These are phyloP conservation scores for Forsythia suspensa DNA, from an alignment of 257 asterid genomes.

Conservation along the genomic window DNA sequence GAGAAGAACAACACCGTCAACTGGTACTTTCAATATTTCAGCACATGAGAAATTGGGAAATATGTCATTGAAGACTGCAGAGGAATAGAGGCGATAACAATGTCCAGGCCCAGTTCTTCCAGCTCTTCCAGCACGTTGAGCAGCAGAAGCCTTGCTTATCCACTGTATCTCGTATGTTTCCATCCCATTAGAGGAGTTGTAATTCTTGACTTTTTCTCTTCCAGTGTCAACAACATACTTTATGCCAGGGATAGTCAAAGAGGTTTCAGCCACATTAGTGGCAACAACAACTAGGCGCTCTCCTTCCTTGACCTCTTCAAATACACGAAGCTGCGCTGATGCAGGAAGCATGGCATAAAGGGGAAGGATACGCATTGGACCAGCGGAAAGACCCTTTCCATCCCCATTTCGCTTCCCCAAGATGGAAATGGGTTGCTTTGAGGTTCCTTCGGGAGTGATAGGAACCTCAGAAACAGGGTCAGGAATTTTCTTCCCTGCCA, in stretches of 20 bases:
- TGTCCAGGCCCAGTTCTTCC: constrained; percentile 99
- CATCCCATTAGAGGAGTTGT: constrained; percentile 78
- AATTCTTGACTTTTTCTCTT: constrained; percentile 81
- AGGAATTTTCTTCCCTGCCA: constrained; percentile 43
- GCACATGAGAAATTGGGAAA: constrained; percentile 74
- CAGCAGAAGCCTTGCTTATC: constrained; percentile 97
- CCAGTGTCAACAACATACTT: constrained; percentile 96
- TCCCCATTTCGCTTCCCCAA: constrained; percentile 23
- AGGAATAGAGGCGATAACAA: constrained; percentile 90
- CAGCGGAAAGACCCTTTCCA: constrained; percentile 33
- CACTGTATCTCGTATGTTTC: constrained; percentile 83
- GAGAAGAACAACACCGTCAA: constrained; percentile 94
- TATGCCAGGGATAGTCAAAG: constrained; percentile 95
- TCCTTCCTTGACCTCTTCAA: constrained; percentile 70
- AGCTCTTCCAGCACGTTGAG: constrained; percentile 97
- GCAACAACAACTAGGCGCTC: constrained; percentile 90
- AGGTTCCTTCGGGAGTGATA: constrained; percentile 31
- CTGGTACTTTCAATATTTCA: constrained; percentile 85
- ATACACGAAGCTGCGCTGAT: constrained; percentile 85
- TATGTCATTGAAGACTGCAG: constrained; percentile 72
- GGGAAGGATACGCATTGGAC: constrained; percentile 69
- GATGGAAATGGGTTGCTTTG: constrained; percentile 25
- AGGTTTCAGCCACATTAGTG: constrained; percentile 96
- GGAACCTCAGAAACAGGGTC: constrained; percentile 26
- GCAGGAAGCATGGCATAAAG: constrained; percentile 99